A percentile compares a stretch with the other conserved stretches of the same genome.
Evolutionary conservation across 805 yeast species (phyloP).

Genomic region (Zygosaccharomyces pseudorouxii): DNA sequence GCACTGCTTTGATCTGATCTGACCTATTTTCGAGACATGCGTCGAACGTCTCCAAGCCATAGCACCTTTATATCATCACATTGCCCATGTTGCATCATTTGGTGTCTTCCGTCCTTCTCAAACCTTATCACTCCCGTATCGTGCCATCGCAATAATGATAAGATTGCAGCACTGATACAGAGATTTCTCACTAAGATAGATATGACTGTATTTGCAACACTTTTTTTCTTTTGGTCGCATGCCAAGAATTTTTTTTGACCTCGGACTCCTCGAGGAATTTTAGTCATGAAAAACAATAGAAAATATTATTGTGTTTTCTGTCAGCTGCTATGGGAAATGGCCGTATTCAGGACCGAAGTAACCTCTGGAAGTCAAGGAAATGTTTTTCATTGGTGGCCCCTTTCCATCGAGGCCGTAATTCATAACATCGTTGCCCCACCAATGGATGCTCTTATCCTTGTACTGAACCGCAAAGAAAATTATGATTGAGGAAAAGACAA

Average conservation of each 20-base stretch:
- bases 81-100: too few species aligned
- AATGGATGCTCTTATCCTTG: slow-evolving; percentile 40
- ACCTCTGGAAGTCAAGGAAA: slow-evolving; percentile 16
- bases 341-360: slow-evolving; percentile 31
- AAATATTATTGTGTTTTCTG: background rate
- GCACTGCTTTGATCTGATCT: too few species aligned
- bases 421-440: slow-evolving; percentile 62
- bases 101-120: too few species aligned
- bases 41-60: too few species aligned
- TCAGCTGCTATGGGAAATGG: slow-evolving; percentile 24
- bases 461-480: slow-evolving; percentile 51
- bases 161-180: background rate
- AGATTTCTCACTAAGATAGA: background rate
- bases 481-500: slow-evolving; percentile 48
- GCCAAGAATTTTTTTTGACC: background rate
- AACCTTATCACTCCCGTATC: too few species aligned
- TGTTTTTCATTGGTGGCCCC: slow-evolving; percentile 14
- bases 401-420: slow-evolving; percentile 19
- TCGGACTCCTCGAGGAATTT: background rate
- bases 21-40: too few species aligned
- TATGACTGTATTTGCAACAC: background rate
- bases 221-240: background rate
- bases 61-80: too few species aligned
- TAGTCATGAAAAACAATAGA: background rate
- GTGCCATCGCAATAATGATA: background rate